Base-by-base conservation (phyloP, 257 asterid genomes). In the Capsicum chinense region DNA sequence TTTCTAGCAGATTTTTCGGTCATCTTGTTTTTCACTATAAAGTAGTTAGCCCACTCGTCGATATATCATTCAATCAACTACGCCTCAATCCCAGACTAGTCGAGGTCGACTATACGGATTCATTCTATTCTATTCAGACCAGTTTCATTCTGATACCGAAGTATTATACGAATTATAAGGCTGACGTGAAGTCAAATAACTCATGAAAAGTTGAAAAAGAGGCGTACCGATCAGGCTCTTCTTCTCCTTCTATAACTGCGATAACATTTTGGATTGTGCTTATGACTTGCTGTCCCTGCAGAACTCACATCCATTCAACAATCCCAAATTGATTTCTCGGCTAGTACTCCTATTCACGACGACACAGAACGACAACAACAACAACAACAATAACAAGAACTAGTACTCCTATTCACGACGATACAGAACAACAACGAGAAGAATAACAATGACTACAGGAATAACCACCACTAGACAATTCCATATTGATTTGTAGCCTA, bases 211-310 rank as follows among this genome's bases (percentile, higher is more conserved):
- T 37, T n/a, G 80, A 79, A 69, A 5, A 2, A 37, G 62, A 54
- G 81, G 60, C 35, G 5, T 79, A 93, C 99, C 97, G 87, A 85
- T 94, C 99, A 44, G 97, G 98, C 91, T 95, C 98, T 87, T 93
- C 94, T 64, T 78, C 87, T 67, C 98, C 98, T 88, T 92, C 90
- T 58, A 95, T 95, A 62, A 93, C 89, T 85, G 95, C 99, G 88
- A 95, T 89, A n/a, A 95, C 94, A 79, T 95, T 95, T 87, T 92
- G 97, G 60, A 94, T 95, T 84, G 86, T 91, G 90, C 89, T 91
- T 83, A 95, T 91, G 63, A 92, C 94, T 83, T 95, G 93, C 83
- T 94, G 87, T 14, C 99, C 99, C 99, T 95, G 92, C 83, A 83
- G 79, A 87, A 85, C n/a, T 12, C 21, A 79, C 60, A 47, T 21